Conservation (phyloP, 2,329 filamentous ascomycete genomes). For the Penicillium olsonii region DNA sequence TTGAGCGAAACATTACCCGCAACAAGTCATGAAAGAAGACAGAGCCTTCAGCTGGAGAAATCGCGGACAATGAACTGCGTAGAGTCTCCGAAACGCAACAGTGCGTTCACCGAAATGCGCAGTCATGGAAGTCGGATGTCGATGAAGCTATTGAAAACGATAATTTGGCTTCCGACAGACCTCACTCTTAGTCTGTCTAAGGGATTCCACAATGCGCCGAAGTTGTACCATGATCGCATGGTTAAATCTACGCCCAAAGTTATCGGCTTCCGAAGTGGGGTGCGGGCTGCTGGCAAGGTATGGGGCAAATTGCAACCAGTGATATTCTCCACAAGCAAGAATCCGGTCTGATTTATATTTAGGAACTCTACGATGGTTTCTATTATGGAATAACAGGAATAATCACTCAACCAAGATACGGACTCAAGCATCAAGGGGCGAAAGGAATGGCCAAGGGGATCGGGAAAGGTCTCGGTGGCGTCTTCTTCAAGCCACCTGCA, state of each 20-base stretch:
- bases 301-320: not conserved
- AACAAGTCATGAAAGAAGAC: not conserved
- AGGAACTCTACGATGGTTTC: conserved; percentile 72
- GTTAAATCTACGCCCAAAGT: conserved; percentile 76
- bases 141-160: conserved; percentile 68
- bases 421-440: conserved; percentile 64
- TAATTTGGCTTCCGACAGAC: conserved; percentile 80
- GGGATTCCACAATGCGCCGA: conserved; percentile 85
- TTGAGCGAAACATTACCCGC: not conserved
- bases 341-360: conserved; percentile 1
- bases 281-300: conserved; percentile 66
- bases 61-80: conserved; percentile 11
- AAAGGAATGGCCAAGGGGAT: conserved; percentile 77
- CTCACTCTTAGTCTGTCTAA: conserved; percentile 79
- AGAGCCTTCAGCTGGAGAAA: conserved; percentile 15
- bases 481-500: conserved; percentile 77
- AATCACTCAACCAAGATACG: conserved; percentile 74
- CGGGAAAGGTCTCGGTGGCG: conserved; percentile 78
- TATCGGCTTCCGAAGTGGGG: conserved; percentile 72
- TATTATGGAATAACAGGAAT: conserved; percentile 81
- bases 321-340: not conserved
- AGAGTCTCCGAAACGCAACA: not conserved
- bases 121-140: conserved; percentile 47
- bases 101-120: conserved; percentile 9
- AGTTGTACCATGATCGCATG: conserved; percentile 79